A percentile compares a stretch with the other conserved stretches of the same genome.
These are phyloP conservation scores for Hibiscus trionum DNA, from an alignment of 345 rosid species.

Conservation along the genomic window DNA sequence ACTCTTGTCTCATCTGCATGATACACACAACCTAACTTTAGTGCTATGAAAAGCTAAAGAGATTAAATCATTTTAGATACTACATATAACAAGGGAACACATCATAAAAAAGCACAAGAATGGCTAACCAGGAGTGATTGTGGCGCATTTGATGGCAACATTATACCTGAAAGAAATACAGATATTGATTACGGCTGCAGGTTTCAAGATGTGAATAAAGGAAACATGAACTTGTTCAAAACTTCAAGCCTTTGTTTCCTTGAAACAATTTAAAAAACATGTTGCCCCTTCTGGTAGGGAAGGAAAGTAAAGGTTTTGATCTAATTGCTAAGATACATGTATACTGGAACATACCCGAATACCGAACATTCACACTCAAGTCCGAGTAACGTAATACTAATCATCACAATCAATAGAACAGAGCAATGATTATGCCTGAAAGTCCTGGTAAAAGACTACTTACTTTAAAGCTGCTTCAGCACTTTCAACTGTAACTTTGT, in stretches of 20 bases:
- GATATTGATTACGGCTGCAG: neutral
- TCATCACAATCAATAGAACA: neutral
- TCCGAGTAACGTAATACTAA: neutral
- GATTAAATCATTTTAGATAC: neutral
- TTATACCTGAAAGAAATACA: conserved; percentile 57
- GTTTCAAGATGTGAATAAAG: neutral
- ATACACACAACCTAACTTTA: neutral
- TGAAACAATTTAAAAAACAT: neutral
- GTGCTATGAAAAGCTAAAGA: neutral
- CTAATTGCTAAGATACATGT: neutral
- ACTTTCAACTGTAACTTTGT: conserved; percentile 73
- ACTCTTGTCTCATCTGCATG: conserved; percentile 86
- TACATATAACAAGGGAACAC: neutral
- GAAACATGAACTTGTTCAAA: neutral
- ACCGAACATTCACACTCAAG: neutral
- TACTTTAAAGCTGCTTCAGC: conserved; percentile 86
- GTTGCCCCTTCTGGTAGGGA: neutral
- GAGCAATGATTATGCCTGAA: neutral
- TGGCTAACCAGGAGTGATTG: conserved; percentile 84
- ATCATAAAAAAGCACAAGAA: conserved; percentile 6
- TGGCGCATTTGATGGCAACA: conserved; percentile 96
- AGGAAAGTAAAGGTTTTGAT: neutral
- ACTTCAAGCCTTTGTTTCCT: conserved; percentile 2
- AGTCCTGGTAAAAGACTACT: conserved; percentile 17
- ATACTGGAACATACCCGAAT: neutral